Conservation (phyloP, 2,329 filamentous ascomycete genomes). For the Teratosphaeria viscida region DNA sequence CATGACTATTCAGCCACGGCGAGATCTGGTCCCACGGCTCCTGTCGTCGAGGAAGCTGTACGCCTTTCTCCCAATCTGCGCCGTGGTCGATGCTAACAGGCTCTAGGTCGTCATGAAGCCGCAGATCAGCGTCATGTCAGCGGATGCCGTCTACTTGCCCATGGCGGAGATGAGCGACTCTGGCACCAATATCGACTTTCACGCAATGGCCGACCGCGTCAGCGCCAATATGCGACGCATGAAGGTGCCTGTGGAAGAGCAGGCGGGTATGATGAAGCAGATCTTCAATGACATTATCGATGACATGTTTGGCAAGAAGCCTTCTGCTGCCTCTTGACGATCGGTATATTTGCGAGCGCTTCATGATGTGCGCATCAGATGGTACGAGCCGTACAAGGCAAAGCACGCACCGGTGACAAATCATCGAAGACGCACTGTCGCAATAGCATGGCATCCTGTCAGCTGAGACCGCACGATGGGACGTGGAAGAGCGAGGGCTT, state of each 20-base stretch:
- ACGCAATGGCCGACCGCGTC: conserved; percentile 41
- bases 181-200: conserved; percentile 45
- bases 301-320: conserved; percentile 33
- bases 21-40: conserved; percentile 6
- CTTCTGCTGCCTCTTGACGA: neutral
- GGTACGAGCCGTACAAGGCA: neutral
- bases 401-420: neutral
- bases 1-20: conserved; percentile 12
- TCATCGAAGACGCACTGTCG: neutral
- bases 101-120: conserved; percentile 41
- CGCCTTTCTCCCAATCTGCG: neutral
- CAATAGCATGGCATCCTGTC: neutral
- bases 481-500: neutral
- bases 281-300: conserved; percentile 40
- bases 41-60: neutral
- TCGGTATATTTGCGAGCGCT: neutral
- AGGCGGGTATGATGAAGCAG: conserved; percentile 31
- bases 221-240: conserved; percentile 17
- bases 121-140: conserved; percentile 45
- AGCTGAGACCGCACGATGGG: neutral
- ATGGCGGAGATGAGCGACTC: conserved; percentile 51
- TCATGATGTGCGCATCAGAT: neutral
- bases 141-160: conserved; percentile 40
- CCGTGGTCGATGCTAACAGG: neutral
- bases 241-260: conserved; percentile 31